Evolutionary conservation across 805 yeast species (phyloP), one percentile per base, ranked within the genome.

Genomic region (Yamadazyma scolyti): DNA sequence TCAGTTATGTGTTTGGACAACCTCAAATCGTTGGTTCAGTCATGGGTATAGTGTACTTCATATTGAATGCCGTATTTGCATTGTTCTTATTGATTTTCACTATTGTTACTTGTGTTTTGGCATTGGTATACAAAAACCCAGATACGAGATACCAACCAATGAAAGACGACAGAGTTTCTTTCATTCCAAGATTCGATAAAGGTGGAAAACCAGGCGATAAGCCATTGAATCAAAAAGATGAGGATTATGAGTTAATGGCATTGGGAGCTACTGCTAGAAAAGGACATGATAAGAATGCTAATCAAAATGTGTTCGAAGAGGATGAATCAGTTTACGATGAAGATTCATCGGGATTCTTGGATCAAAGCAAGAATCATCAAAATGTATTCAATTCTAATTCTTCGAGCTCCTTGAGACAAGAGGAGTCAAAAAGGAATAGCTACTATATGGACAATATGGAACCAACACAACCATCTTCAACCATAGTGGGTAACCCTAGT

Each of bases 91-190:
- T 93, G 53, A 65, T 93, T 28, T 81, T 89, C 70, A 88, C 96
- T 27, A 79, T 93, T 46, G 77, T 88, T 22, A 84, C 96, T 2
- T 89, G 97, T 64, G 66, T 79, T 5, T 65, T 87, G 58, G 96
- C 96, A 0, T 58, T 93, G 47, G 44, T 89, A 19, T 81, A 83
- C 56, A 87, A 83, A 68, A 88, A 93, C 56, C 97, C 98, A 31
- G 98, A 93, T 59, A 77, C 90, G 7, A 75, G 95, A 47, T 93
- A 93, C 65, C 90, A 87, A 63, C 97, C 96, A 40, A 83, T 90
- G 82, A 83, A 82, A 47, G 98, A 93, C 58, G 98, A 93, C 54
- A 77, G 98, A 54, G 93, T 84, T 30, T 84, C 96, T n/a, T 93
- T 93, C 56, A 84, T 93, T 52, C 89, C 89, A 40, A 71, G 80